These are phyloP conservation scores for Pezicula carpinea DNA, from an alignment of 2,329 filamentous ascomycete species.

Conservation along the genomic window DNA sequence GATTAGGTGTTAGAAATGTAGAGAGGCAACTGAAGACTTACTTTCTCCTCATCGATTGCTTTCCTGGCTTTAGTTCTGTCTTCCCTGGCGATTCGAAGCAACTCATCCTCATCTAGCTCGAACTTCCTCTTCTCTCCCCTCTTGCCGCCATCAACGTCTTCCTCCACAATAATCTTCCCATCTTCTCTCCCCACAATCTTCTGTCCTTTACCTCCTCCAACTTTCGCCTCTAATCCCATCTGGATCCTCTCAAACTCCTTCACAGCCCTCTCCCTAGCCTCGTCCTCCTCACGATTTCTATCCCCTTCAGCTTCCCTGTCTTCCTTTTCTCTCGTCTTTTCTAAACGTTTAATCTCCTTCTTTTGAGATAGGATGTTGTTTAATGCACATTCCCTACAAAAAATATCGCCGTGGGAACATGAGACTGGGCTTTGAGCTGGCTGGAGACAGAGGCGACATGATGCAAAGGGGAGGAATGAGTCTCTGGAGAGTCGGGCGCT, in stretches of 20 bases:
- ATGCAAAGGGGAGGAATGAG: slow-evolving; percentile 86
- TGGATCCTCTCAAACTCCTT: slow-evolving; percentile 82
- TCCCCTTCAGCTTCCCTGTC: slow-evolving; percentile 59
- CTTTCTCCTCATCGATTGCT: slow-evolving; percentile 69
- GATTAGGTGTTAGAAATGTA: slow-evolving; percentile 7
- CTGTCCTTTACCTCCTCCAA: slow-evolving; percentile 24
- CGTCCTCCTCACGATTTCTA: slow-evolving; percentile 57
- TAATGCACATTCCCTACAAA: slow-evolving; percentile 92
- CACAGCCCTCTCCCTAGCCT: slow-evolving; percentile 66
- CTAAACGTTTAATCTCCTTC: slow-evolving; percentile 81
- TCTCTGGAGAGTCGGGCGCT: slow-evolving; percentile 84
- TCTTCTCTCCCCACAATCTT: slow-evolving; percentile 35
- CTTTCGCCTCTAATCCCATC: slow-evolving; percentile 52
- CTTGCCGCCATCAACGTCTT: slow-evolving; percentile 27
- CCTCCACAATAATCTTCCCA: slow-evolving; percentile 38
- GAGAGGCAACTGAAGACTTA: slow-evolving; percentile 25
- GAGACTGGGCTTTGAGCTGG: slow-evolving; percentile 77
- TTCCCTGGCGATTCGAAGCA: slow-evolving; percentile 62
- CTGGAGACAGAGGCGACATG: slow-evolving; percentile 82
- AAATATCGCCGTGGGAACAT: slow-evolving; percentile 81
- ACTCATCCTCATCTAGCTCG: slow-evolving; percentile 71
- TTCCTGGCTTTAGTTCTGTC: slow-evolving; percentile 67
- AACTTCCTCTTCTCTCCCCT: slow-evolving; percentile 67
- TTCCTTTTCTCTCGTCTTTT: slow-evolving; percentile 59
- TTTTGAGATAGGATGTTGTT: slow-evolving; percentile 87